These are phyloP conservation scores for Pseudonectria foliicola DNA, from an alignment of 2,329 filamentous ascomycete genomes.

Conservation along the genomic window DNA sequence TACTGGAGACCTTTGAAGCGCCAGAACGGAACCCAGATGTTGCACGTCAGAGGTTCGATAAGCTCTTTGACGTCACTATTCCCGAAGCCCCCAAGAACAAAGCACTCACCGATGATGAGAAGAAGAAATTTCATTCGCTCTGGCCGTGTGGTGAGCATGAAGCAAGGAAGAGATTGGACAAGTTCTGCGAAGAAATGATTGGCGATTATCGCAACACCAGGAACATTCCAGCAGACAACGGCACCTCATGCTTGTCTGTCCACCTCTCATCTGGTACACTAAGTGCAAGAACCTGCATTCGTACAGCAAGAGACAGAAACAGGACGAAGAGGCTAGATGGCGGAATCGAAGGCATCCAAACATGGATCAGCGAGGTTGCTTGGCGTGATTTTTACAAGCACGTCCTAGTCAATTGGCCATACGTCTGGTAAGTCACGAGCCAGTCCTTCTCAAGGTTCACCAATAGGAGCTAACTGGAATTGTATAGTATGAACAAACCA, in stretches of 20 bases:
- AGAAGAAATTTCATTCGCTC: conserved; percentile 46
- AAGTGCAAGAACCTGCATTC: conserved; percentile 59
- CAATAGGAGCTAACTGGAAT: background rate
- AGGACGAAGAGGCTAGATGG: conserved; percentile 58
- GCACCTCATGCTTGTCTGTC: conserved; percentile 63
- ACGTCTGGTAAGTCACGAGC: conserved; percentile 54
- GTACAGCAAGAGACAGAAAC: conserved; percentile 55
- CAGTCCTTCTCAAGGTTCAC: too few species aligned
- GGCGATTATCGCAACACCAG: conserved; percentile 54
- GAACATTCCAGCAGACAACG: conserved; percentile 56
- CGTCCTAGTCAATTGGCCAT: conserved; percentile 79
- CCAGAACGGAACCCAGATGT: conserved; percentile 29
- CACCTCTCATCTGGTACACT: conserved; percentile 66
- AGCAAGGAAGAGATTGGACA: conserved; percentile 54
- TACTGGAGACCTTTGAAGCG: conserved; percentile 54
- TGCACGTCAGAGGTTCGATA: conserved; percentile 37
- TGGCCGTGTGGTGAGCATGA: conserved; percentile 75
- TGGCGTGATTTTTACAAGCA: conserved; percentile 89
- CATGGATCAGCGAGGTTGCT: conserved; percentile 76
- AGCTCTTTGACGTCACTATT: conserved; percentile 54
- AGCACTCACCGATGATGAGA: conserved; percentile 50
- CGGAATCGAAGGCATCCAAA: conserved; percentile 57
- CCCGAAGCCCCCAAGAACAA: conserved; percentile 60
- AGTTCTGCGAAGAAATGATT: conserved; percentile 61
- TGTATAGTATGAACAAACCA: conserved; percentile 47